Percentiles rank a stretch among this genome's conserved stretches.
phyloP scores from a whole-genome alignment of 768 basidiomycete species.

The Atractiella rhizophila region DNA sequence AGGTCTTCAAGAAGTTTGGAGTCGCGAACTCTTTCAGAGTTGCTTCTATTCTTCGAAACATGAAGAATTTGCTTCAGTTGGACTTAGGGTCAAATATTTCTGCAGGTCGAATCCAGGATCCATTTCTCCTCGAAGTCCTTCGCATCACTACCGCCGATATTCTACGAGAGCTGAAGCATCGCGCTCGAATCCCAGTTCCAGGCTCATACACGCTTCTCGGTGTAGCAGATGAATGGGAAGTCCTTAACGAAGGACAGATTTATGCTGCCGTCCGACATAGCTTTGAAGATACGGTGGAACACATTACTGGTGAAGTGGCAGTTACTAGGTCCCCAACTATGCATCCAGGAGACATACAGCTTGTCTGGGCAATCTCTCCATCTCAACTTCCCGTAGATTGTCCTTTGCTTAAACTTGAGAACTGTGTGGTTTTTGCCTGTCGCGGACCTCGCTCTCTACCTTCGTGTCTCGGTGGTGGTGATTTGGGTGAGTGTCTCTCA shows the following conservation, averaged over 20 bases:
- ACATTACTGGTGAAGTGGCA: constrained; percentile 36
- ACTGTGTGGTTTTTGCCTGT: constrained; percentile 10
- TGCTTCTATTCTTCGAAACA: constrained; percentile 26
- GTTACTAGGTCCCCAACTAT: constrained; percentile 49
- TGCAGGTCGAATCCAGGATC: constrained; percentile 1
- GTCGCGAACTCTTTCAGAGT: constrained; percentile 28
- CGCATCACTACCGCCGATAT: constrained; percentile 38
- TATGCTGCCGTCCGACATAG: constrained; percentile 26
- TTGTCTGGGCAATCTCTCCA: constrained; percentile 32
- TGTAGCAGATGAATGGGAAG: constrained; percentile 46
- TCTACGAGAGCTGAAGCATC: constrained; percentile 46
- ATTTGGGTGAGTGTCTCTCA: background rate
- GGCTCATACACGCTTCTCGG: constrained; percentile 47
- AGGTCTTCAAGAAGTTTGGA: constrained; percentile 17
- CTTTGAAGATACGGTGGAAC: constrained; percentile 31
- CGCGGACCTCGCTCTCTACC: constrained; percentile 1
- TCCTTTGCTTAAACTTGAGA: background rate
- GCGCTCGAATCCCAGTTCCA: constrained; percentile 46
- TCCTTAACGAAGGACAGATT: constrained; percentile 25
- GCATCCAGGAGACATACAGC: constrained; percentile 47
- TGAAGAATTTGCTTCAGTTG: constrained; percentile 22
- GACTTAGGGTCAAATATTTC: too few relatives aligned
- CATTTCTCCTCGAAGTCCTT: constrained; percentile 36
- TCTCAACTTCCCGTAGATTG: background rate
- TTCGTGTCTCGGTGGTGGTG: constrained; percentile 6